phyloP scores from a whole-genome alignment of 805 yeast species.

The Metschnikowia peoriensis region DNA sequence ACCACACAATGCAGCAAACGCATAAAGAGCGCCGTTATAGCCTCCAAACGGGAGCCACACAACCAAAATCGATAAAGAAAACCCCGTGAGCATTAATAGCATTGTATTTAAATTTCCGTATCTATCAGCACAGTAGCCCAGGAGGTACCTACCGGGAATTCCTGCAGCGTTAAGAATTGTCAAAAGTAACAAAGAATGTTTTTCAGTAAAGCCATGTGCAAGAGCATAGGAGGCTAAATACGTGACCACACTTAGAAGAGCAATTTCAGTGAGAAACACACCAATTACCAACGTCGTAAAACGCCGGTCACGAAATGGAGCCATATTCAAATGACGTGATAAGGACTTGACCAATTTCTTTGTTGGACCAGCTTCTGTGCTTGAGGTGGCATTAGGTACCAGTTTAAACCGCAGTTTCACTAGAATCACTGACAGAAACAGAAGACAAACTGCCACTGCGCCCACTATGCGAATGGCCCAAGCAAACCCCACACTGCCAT shows the following conservation, averaged over 20 bases:
- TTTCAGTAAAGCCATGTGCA: conserved; percentile 44
- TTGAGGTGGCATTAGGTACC: not conserved
- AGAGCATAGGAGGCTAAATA: conserved; percentile 60
- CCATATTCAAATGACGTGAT: conserved; percentile 34
- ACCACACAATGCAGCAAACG: conserved; percentile 56
- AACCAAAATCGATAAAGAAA: conserved; percentile 47
- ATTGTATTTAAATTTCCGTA: conserved; percentile 59
- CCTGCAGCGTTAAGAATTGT: conserved; percentile 49
- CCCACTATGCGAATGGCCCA: conserved; percentile 58
- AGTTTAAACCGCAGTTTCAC: conserved; percentile 27
- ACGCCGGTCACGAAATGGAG: conserved; percentile 36
- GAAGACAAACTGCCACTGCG: conserved; percentile 29
- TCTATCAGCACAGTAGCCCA: conserved; percentile 54
- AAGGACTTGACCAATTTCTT: not conserved
- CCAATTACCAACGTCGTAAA: conserved; percentile 39
- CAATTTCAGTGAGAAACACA: conserved; percentile 48
- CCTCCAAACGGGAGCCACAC: conserved; percentile 71
- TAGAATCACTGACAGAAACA: conserved; percentile 24
- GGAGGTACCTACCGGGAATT: conserved; percentile 51
- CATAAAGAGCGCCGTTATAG: conserved; percentile 41
- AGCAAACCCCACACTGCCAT: conserved; percentile 49
- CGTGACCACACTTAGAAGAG: conserved; percentile 50
- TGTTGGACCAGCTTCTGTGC: not conserved
- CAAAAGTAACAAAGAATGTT: conserved; percentile 42
- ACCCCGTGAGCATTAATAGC: conserved; percentile 44